A percentile compares a stretch with the other conserved stretches of the same genome.
These are phyloP conservation scores for Chrysosporium queenslandicum DNA, from an alignment of 2,329 filamentous ascomycete genomes.

Conservation along the genomic window DNA sequence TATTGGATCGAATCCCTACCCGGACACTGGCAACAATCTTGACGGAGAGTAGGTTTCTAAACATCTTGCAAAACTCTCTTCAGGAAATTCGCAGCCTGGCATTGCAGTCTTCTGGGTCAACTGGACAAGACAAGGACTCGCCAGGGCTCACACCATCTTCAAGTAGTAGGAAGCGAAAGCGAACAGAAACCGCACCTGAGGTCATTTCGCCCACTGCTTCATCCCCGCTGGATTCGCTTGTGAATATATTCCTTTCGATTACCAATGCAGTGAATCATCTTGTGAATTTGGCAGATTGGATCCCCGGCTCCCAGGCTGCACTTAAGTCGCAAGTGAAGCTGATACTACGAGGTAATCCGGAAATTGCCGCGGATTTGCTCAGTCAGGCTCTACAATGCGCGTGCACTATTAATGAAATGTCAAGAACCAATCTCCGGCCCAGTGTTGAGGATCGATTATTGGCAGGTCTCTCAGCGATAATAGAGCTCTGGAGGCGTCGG, in stretches of 20 bases:
- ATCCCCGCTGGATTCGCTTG: not conserved
- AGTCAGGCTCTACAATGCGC: not conserved
- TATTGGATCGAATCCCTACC: conserved; percentile 58
- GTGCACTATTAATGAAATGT: not conserved
- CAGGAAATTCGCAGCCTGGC: conserved; percentile 37
- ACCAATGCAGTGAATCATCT: conserved; percentile 8
- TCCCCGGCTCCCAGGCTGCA: conserved; percentile 20
- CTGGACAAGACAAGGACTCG: conserved; percentile 17
- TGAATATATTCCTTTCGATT: conserved; percentile 10
- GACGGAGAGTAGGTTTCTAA: conserved; percentile 57
- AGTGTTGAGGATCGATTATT: conserved; percentile 21
- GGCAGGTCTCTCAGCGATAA: conserved; percentile 26
- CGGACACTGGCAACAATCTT: conserved; percentile 62
- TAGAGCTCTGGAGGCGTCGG: conserved; percentile 33
- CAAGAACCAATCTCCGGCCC: not conserved
- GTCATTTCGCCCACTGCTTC: not conserved
- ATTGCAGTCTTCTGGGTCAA: not conserved
- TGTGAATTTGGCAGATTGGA: conserved; percentile 6
- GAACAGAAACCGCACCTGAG: conserved; percentile 17
- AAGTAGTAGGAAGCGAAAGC: conserved; percentile 32
- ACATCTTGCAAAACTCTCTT: conserved; percentile 56
- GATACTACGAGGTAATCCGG: conserved; percentile 30
- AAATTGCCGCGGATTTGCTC: conserved; percentile 28
- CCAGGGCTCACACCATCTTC: conserved; percentile 15
- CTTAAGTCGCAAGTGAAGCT: conserved; percentile 32